Evolutionary conservation across 306 rosid genomes (phyloP).

Genomic region (Dryas drummondii): DNA sequence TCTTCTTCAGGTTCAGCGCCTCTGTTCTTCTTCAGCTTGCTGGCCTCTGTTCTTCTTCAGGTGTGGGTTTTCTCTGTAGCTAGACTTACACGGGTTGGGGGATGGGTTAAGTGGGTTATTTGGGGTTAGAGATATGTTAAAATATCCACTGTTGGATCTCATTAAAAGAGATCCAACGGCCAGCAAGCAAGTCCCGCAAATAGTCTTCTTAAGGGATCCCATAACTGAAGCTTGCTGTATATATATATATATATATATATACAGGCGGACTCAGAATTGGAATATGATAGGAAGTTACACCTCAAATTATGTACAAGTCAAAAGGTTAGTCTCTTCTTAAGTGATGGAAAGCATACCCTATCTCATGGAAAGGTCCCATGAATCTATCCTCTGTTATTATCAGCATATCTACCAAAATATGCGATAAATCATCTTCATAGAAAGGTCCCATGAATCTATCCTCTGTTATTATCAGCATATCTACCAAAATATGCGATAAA

Average conservation of each 20-base stretch:
- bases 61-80: no score
- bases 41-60: no score
- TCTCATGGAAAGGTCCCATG: background rate
- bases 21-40: no score
- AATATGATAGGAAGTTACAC: background rate
- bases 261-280: background rate
- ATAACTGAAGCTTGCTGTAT: no score
- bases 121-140: no score
- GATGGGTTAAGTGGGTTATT: no score
- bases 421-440: background rate
- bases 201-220: no score
- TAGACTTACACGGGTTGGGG: no score
- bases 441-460: background rate
- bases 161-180: no score
- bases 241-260: background rate
- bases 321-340: background rate
- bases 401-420: background rate
- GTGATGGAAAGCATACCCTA: background rate
- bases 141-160: no score
- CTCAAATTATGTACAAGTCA: background rate
- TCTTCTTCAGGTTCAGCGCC: no score
- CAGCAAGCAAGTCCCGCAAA: no score
- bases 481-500: background rate
- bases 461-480: background rate
- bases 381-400: background rate